Conservation (phyloP, 2,329 filamentous ascomycete species). For the Botryotinia narcissicola region DNA sequence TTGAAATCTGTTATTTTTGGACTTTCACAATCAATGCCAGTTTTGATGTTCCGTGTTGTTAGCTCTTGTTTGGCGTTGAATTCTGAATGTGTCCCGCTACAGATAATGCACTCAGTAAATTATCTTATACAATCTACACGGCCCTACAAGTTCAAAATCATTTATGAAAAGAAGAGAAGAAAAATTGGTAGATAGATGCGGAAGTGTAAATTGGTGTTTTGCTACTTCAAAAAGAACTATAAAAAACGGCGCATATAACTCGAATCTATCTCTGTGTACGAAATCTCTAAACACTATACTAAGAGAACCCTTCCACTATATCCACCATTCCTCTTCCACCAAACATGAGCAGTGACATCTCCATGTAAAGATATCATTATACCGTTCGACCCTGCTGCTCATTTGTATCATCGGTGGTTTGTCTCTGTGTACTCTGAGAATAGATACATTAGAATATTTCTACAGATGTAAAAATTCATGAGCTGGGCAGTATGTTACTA, state of each 20-base stretch:
- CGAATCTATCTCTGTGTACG: neutral
- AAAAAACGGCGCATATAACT: neutral
- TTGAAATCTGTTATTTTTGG: no score
- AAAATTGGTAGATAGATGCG: neutral
- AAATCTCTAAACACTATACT: neutral
- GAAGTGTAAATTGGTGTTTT: neutral
- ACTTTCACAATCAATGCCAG: neutral
- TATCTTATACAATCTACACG: neutral
- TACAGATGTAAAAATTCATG: neutral
- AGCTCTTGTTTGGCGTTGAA: neutral
- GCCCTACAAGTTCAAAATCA: neutral
- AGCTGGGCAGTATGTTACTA: neutral
- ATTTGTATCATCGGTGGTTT: neutral
- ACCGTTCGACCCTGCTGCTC: neutral
- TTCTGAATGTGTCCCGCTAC: neutral
- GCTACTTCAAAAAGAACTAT: neutral
- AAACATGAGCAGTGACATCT: neutral
- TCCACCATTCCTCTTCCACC: neutral
- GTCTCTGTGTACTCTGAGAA: neutral
- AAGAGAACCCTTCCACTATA: neutral
- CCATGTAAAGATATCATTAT: neutral
- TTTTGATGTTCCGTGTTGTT: neutral
- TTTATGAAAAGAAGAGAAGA: neutral
- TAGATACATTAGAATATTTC: neutral
- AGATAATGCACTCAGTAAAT: neutral